A percentile compares a stretch with the other conserved stretches of the same genome.
These are phyloP conservation scores for Diddensiella santjacobensis DNA, from an alignment of 805 yeast species.

Conservation along the genomic window DNA sequence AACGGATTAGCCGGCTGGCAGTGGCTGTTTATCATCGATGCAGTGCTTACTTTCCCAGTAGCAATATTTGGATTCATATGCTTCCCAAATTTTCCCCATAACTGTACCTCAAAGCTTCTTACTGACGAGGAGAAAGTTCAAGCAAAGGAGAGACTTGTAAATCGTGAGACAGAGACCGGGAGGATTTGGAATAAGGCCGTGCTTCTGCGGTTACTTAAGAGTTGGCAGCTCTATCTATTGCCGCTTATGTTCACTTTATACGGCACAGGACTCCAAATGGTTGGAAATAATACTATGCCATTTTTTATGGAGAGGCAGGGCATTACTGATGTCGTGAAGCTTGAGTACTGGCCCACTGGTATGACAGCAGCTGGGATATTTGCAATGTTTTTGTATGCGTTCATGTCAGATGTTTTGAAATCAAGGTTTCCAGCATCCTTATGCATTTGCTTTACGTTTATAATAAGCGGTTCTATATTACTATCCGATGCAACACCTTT, in stretches of 20 bases:
- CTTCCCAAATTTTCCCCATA: conserved; percentile 51
- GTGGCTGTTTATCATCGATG: conserved; percentile 61
- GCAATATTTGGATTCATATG: conserved; percentile 40
- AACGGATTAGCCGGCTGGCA: conserved; percentile 52
- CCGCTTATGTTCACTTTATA: conserved; percentile 17
- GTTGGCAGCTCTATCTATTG: conserved; percentile 21
- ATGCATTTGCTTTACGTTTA: conserved; percentile 18
- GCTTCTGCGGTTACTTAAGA: not conserved
- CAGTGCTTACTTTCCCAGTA: conserved; percentile 42
- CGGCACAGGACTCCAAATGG: conserved; percentile 20
- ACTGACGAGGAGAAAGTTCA: conserved; percentile 27
- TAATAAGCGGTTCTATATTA: conserved; percentile 15
- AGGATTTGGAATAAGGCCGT: conserved; percentile 1
- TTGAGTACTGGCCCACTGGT: conserved; percentile 17
- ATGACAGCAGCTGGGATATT: conserved; percentile 14
- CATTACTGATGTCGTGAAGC: conserved; percentile 11
- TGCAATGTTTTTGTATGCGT: conserved; percentile 13
- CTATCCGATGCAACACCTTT: conserved; percentile 11
- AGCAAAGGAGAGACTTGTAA: conserved; percentile 18
- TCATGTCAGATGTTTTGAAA: conserved; percentile 13
- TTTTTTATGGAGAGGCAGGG: conserved; percentile 18
- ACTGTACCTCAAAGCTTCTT: conserved; percentile 24
- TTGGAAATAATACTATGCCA: conserved; percentile 21
- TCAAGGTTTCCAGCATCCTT: conserved; percentile 20
- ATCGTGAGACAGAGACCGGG: conserved; percentile 1